These are phyloP conservation scores for Rhodotorula taiwanensis DNA, from an alignment of 768 basidiomycete species.

Conservation along the genomic window DNA sequence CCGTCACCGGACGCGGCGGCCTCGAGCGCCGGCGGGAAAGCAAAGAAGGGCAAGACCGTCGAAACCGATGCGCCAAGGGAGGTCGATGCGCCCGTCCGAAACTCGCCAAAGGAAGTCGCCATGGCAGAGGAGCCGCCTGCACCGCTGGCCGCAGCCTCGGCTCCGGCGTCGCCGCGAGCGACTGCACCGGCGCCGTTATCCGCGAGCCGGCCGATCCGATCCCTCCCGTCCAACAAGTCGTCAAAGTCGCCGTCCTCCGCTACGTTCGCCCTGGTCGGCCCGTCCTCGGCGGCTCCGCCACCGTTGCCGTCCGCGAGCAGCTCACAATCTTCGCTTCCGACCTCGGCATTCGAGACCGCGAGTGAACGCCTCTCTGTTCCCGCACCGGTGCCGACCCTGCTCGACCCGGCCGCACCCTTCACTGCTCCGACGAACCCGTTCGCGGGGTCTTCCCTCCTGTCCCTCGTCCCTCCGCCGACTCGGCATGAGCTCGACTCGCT, in stretches of 20 bases:
- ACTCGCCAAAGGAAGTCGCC: slow-evolving; percentile 18
- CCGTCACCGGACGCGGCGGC: neutral
- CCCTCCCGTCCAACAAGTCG: neutral
- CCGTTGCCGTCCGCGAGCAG: neutral
- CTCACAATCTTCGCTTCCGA: too few species aligned
- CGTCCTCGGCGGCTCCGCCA: neutral
- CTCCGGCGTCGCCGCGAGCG: too few species aligned
- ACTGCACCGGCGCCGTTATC: too few species aligned
- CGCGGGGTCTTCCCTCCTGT: neutral
- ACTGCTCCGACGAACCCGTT: slow-evolving; percentile 10
- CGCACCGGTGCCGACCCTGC: neutral
- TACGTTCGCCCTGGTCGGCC: neutral
- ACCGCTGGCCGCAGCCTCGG: too few species aligned
- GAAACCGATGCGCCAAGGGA: slow-evolving; percentile 7
- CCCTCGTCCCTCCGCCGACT: slow-evolving; percentile 15
- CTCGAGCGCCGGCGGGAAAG: neutral
- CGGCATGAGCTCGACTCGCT: neutral
- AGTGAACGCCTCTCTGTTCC: neutral
- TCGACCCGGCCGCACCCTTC: neutral
- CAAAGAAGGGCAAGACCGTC: slow-evolving; percentile 11
- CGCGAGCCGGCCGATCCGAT: neutral
- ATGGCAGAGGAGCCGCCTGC: slow-evolving; percentile 5
- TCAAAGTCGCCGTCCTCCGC: neutral
- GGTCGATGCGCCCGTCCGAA: slow-evolving; percentile 12
- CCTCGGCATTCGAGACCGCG: too few species aligned